Evolutionary conservation across 495 filamentous ascomycete genomes (phyloP).

Genomic region (Lasiosphaeria miniovina): DNA sequence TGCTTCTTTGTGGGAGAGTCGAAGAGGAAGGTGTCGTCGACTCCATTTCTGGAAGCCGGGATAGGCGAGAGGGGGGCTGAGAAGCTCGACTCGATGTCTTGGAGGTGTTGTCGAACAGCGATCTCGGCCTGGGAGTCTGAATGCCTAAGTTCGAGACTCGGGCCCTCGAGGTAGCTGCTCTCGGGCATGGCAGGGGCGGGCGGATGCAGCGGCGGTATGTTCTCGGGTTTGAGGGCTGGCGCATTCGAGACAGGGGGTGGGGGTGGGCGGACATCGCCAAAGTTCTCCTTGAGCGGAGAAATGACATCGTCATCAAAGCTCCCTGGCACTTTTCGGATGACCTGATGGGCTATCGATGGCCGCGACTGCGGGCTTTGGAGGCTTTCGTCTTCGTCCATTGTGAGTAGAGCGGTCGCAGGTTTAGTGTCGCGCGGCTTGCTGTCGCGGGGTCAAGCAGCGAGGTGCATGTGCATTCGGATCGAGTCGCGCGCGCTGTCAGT

Average conservation of each 20-base stretch:
- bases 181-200: constrained; percentile 26
- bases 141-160: constrained; percentile 35
- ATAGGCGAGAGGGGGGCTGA: constrained; percentile 54
- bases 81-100: constrained; percentile 89
- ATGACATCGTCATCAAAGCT: constrained; percentile 4
- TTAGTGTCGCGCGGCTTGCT: not conserved
- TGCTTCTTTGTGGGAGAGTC: constrained; percentile 43
- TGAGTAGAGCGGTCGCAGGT: not conserved
- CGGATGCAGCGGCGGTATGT: constrained; percentile 26
- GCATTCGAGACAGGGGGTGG: constrained; percentile 11
- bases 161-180: constrained; percentile 44
- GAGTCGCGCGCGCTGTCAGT: constrained; percentile 2
- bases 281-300: constrained; percentile 11
- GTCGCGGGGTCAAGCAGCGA: constrained; percentile 6
- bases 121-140: constrained; percentile 46
- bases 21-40: constrained; percentile 66
- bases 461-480: not conserved
- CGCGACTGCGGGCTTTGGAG: constrained; percentile 21
- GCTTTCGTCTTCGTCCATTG: constrained; percentile 21
- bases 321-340: not conserved
- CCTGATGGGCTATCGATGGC: constrained; percentile 20
- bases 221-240: constrained; percentile 20
- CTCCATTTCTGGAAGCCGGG: constrained; percentile 37
- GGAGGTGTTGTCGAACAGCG: constrained; percentile 56
- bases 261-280: constrained; percentile 17